Percentiles rank a stretch among this genome's conserved stretches.
These are phyloP conservation scores for Polytrichum commune DNA, from an alignment of 225 moss, liverwort and hornwort genomes.

Conservation along the genomic window DNA sequence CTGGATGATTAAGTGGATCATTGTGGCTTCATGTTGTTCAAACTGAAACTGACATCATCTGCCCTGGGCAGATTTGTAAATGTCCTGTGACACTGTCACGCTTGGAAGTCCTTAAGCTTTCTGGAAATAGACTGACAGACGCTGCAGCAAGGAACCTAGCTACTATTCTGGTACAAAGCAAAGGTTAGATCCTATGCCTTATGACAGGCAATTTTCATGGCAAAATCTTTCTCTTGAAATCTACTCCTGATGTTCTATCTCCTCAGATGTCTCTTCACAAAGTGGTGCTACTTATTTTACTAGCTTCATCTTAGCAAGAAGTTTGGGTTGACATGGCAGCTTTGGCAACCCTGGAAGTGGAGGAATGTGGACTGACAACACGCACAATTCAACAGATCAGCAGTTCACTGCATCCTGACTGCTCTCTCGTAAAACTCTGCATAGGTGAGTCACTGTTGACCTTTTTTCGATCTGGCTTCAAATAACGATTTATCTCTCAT, in stretches of 20 bases:
- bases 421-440: slow-evolving; percentile 75
- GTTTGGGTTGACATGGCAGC: slow-evolving; percentile 52
- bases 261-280: not conserved
- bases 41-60: slow-evolving; percentile 5
- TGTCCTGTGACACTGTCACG: slow-evolving; percentile 87
- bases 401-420: slow-evolving; percentile 61
- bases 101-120: slow-evolving; percentile 87
- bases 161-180: slow-evolving; percentile 59
- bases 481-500: no score
- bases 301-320: slow-evolving; percentile 3
- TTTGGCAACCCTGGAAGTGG: slow-evolving; percentile 77
- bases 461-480: no score
- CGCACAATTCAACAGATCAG: slow-evolving; percentile 70
- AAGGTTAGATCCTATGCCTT: slow-evolving; percentile 34
- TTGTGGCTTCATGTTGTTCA: not conserved
- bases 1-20: no score
- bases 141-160: slow-evolving; percentile 84
- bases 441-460: slow-evolving; percentile 61
- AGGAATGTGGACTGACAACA: slow-evolving; percentile 81
- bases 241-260: no score
- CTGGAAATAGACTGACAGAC: slow-evolving; percentile 89
- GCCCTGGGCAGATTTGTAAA: slow-evolving; percentile 65
- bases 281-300: not conserved
- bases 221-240: no score
- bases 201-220: not conserved